phyloP scores from a whole-genome alignment of 106 monocot species.

The Chionographis japonica region DNA sequence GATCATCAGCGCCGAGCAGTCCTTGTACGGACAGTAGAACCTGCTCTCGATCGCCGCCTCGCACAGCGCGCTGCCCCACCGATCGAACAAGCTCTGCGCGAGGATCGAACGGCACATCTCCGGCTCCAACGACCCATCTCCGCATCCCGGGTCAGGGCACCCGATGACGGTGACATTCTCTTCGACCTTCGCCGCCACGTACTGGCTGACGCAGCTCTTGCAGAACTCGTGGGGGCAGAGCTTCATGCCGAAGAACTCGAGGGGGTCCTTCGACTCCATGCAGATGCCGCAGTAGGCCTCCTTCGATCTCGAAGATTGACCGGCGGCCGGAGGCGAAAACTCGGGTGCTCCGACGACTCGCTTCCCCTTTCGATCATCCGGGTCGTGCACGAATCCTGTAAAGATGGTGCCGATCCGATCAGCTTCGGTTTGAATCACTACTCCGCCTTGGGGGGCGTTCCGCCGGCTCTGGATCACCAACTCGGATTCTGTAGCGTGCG shows the following conservation, averaged over 20 bases:
- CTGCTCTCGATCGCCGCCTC: constrained; percentile 25
- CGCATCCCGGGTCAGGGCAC: constrained; percentile 66
- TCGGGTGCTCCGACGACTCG: neutral
- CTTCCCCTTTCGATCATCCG: constrained; percentile 6
- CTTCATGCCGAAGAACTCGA: constrained; percentile 1
- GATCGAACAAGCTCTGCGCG: constrained; percentile 30
- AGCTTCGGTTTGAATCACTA: no score
- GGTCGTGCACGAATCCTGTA: neutral
- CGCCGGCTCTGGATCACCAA: no score
- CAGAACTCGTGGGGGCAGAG: constrained; percentile 31
- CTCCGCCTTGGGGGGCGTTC: no score
- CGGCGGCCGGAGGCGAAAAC: neutral
- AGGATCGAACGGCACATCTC: constrained; percentile 36
- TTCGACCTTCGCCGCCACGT: constrained; percentile 43
- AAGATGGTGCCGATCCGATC: no score
- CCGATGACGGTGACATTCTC: constrained; percentile 36
- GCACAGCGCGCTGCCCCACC: constrained; percentile 46
- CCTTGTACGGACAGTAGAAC: constrained; percentile 70
- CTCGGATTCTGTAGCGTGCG: no score
- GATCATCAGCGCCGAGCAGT: constrained; percentile 64
- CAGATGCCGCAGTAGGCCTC: constrained; percentile 46
- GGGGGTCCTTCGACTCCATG: constrained; percentile 24
- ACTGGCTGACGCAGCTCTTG: constrained; percentile 34
- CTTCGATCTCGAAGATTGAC: neutral
- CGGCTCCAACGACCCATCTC: constrained; percentile 33